These are phyloP conservation scores for Sporisorium graminicola DNA, from an alignment of 1,284 basidiomycete species.

Conservation along the genomic window DNA sequence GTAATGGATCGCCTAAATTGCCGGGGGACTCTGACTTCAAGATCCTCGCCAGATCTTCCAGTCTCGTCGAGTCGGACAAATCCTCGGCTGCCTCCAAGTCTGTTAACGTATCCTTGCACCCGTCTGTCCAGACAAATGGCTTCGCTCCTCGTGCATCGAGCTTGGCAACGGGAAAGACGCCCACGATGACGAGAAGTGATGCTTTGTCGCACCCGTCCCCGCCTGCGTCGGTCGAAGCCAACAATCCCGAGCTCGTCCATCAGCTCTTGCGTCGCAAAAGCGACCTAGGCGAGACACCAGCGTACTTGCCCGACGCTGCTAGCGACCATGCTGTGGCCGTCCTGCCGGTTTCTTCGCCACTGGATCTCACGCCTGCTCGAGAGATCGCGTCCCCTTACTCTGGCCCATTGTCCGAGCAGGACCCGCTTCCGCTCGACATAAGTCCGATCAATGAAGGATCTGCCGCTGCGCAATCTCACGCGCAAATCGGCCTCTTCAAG, in stretches of 20 bases:
- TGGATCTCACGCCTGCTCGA: slow-evolving; percentile 16
- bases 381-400: slow-evolving; percentile 11
- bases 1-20: slow-evolving; percentile 7
- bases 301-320: slow-evolving; percentile 34
- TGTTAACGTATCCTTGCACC: slow-evolving; percentile 24
- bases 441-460: slow-evolving; percentile 17
- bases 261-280: slow-evolving; percentile 56
- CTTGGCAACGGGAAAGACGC: slow-evolving; percentile 10
- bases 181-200: slow-evolving; percentile 44
- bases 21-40: slow-evolving; percentile 23
- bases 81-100: slow-evolving; percentile 31
- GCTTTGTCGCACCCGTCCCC: slow-evolving; percentile 53
- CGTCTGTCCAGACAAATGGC: slow-evolving; percentile 23
- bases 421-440: slow-evolving; percentile 32
- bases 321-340: slow-evolving; percentile 53
- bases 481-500: slow-evolving; percentile 15
- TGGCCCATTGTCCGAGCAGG: slow-evolving; percentile 29
- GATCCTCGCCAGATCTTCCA: slow-evolving; percentile 36
- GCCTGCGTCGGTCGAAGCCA: slow-evolving; percentile 51
- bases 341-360: slow-evolving; percentile 27
- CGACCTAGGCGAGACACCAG: slow-evolving; percentile 27
- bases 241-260: slow-evolving; percentile 49
- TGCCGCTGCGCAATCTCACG: background rate
- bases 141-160: slow-evolving; percentile 33
- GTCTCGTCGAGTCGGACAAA: slow-evolving; percentile 34